Evolutionary conservation across 805 yeast species (phyloP), one percentile per base, ranked within the genome.

Genomic region (Nakazawaea ambrosiae): DNA sequence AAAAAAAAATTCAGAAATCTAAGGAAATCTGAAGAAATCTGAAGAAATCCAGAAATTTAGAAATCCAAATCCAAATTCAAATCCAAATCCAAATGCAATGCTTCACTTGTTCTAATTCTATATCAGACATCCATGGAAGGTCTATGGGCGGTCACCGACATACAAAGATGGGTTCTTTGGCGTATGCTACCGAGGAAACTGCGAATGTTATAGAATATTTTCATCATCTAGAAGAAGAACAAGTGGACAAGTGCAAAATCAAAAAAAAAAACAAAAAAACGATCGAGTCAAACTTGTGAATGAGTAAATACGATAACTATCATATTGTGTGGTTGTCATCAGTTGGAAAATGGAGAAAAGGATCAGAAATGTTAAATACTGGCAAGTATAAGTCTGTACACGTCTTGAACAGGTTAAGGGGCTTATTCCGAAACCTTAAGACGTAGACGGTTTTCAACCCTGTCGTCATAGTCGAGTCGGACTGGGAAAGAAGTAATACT

Each of bases 101-200:
- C n/a, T n/a, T n/a, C n/a, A n/a, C n/a, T n/a, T n/a, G n/a, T n/a
- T n/a, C n/a, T n/a, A n/a, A n/a, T n/a, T n/a, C n/a, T n/a, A n/a
- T n/a, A 76, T 82, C 92, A 81, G 92, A 82, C 92, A 81, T 82
- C 89, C 92, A 78, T 76, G 89, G 90, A 82, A 81, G 90, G 85
- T 69, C 73, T 54, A 58, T 44, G 69, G 70, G 86, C 92, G 90
- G 89, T 81, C 89, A 82, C 88, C 66, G 87, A 63, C 75, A 68
- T 70, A 76, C 81, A 61, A 74, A 71, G 79, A 70, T 81, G 83
- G 89, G 89, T 80, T 81, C 87, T 62, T 63, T 65, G 65, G 64
- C 72, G 88, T 78, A 76, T 70, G 76, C 63, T 82, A 81, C 89
- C 92, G 92, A 75, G 90, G 89, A 82, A 81, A 82, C 92, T 82